A percentile compares a stretch with the other conserved stretches of the same genome.
phyloP scores from a whole-genome alignment of 345 rosid genomes.

The Alliaria petiolata region DNA sequence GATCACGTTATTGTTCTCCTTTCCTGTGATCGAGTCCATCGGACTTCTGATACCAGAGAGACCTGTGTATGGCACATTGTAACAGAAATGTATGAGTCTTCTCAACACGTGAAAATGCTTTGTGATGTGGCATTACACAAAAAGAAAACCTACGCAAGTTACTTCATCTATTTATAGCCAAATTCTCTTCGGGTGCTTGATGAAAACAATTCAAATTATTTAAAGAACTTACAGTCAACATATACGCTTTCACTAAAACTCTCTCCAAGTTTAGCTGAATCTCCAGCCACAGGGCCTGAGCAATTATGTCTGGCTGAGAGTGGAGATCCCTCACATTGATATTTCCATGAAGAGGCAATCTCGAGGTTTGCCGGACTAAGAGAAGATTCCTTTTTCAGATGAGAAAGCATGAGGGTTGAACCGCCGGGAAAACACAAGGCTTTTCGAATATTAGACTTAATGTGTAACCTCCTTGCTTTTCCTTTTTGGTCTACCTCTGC shows the following conservation, averaged over 20 bases:
- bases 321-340: constrained; percentile 30
- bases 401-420: constrained; percentile 82
- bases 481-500: constrained; percentile 73
- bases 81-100: not conserved
- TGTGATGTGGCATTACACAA: not conserved
- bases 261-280: constrained; percentile 27
- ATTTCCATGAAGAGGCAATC: constrained; percentile 30
- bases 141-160: too few species aligned
- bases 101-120: not conserved
- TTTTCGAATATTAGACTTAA: constrained; percentile 61
- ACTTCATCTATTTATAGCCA: too few species aligned
- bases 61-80: constrained; percentile 24
- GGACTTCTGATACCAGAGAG: constrained; percentile 22
- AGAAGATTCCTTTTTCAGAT: constrained; percentile 41
- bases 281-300: constrained; percentile 26
- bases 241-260: constrained; percentile 26
- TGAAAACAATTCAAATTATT: too few species aligned
- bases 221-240: constrained; percentile 27
- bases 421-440: constrained; percentile 84
- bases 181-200: too few species aligned
- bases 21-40: constrained; percentile 16
- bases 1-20: constrained; percentile 23
- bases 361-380: constrained; percentile 28
- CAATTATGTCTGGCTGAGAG: constrained; percentile 19
- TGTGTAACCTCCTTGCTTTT: constrained; percentile 58